Base-by-base conservation (phyloP, 768 basidiomycete species). In the Pleurotus tuoliensis region DNA sequence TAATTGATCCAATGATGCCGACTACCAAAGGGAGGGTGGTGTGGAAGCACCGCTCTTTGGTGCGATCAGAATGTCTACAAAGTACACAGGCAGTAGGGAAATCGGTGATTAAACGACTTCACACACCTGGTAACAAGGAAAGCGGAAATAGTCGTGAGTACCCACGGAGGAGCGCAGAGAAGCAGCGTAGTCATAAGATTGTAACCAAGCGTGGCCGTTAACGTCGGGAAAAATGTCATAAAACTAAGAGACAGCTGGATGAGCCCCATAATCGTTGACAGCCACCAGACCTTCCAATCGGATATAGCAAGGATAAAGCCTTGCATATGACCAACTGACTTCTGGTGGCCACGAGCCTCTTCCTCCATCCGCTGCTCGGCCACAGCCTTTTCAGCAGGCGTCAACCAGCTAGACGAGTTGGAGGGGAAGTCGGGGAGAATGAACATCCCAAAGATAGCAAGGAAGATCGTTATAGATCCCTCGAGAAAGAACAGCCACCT, bases 251-350 rank as follows among this genome's bases (percentile, higher is more conserved):
- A 76, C 46, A 81, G 62, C 54, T 76, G 73, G 66, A 76, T 65
- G 62, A 70, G 71, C 20, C 76, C 75, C 50, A 82, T 64, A n/a
- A 79, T 73, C 46, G 82, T 55, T 50, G 79, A 75, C 52, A 87
- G 71, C 75, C 76, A 82, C 78, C 83, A 86, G 49, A 87, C 82
- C 63, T 80, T 82, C 79, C 77, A 76, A 61, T 87, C 86, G 22
- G 71, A 71, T 58, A 86, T 49, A 7, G 86, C 84, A 58, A 80
- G 64, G 4, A 66, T 55, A 4, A 86, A 63, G 20, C 83, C 84
- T 43, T 69, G 68, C 16, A 61, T 30, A 16, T 45, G 9, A 83
- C 50, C 6, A 82, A 48, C 67, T 68, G 74, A 81, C 12, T 55
- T 18, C 13, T 12, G 22, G 43, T 37, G 9, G 9, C 41, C 52